phyloP scores from a whole-genome alignment of 257 asterid genomes.

The Primulina eburnea region DNA sequence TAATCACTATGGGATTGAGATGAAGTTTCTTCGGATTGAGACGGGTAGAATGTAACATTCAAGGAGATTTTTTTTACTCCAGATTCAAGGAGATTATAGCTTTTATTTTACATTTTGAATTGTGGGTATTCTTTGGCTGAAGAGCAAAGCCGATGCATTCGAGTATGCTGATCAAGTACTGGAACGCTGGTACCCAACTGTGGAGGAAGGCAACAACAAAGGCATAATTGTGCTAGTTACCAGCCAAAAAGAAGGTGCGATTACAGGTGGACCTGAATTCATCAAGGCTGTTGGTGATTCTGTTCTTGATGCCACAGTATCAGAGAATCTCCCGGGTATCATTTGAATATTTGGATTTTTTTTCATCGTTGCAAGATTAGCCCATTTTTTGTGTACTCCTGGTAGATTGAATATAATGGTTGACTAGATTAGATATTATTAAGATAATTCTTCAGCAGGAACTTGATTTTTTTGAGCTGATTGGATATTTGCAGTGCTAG shows the following conservation, averaged over 20 bases:
- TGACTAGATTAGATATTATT: not conserved
- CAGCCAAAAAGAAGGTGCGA: conserved; percentile 97
- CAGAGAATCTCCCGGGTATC: conserved; percentile 93
- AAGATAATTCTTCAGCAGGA: not conserved
- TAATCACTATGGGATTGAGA: too few species aligned
- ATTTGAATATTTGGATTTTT: not conserved
- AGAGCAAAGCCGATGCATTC: conserved; percentile 99
- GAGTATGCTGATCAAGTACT: conserved; percentile 95
- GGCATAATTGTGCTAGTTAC: conserved; percentile 95
- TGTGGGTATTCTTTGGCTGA: conserved; percentile 16
- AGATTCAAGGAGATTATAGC: too few species aligned
- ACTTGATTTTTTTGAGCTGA: conserved; percentile 20
- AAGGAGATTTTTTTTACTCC: too few species aligned
- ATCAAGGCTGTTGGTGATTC: conserved; percentile 86
- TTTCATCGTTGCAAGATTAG: not conserved
- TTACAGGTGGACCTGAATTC: conserved; percentile 96
- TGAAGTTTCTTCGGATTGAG: too few species aligned
- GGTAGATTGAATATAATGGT: not conserved
- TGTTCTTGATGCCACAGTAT: conserved; percentile 83
- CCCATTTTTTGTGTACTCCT: not conserved
- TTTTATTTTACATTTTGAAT: not conserved
- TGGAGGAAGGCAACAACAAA: conserved; percentile 79
- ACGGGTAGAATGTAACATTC: too few species aligned
- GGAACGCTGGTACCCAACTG: conserved; percentile 85
- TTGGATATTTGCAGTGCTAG: conserved; percentile 57